Evolutionary conservation across 2,329 filamentous ascomycete genomes (phyloP).

Genomic region (Diaporthe sp.): DNA sequence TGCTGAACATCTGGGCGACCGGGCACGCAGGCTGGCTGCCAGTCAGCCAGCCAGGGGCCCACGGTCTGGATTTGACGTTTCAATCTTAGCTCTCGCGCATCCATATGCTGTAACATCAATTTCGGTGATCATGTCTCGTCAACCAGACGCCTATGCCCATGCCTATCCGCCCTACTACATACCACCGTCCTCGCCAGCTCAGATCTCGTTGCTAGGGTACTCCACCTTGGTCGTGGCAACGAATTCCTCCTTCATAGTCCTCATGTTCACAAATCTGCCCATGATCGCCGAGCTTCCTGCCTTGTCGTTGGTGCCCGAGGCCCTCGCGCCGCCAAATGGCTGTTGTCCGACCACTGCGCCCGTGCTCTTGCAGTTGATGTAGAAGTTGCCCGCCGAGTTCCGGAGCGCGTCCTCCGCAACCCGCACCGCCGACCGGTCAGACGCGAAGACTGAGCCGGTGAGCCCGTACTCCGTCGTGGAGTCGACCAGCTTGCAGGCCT

Average conservation of each 20-base stretch:
- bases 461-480: slow-evolving; percentile 77
- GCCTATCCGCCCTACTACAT: neutral
- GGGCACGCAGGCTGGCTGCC: too few relatives aligned
- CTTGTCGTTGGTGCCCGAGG: slow-evolving; percentile 79
- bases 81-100: slow-evolving; percentile 10
- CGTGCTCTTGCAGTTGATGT: slow-evolving; percentile 71
- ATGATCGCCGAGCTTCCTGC: slow-evolving; percentile 66
- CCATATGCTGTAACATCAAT: slow-evolving; percentile 31
- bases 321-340: slow-evolving; percentile 77
- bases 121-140: neutral
- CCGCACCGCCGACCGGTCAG: slow-evolving; percentile 61
- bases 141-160: neutral
- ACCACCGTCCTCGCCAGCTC: slow-evolving; percentile 38
- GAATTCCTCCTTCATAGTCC: slow-evolving; percentile 80
- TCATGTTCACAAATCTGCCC: slow-evolving; percentile 64
- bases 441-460: slow-evolving; percentile 65
- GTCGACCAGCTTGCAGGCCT: slow-evolving; percentile 76
- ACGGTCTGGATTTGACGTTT: neutral
- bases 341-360: slow-evolving; percentile 81
- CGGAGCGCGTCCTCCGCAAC: slow-evolving; percentile 65
- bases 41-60: neutral
- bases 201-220: slow-evolving; percentile 81
- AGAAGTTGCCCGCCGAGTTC: slow-evolving; percentile 70
- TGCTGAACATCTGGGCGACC: too few relatives aligned
- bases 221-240: slow-evolving; percentile 71